Evolutionary conservation across 2,329 filamentous ascomycete genomes (phyloP).

Genomic region (Talaromyces verruculosus): DNA sequence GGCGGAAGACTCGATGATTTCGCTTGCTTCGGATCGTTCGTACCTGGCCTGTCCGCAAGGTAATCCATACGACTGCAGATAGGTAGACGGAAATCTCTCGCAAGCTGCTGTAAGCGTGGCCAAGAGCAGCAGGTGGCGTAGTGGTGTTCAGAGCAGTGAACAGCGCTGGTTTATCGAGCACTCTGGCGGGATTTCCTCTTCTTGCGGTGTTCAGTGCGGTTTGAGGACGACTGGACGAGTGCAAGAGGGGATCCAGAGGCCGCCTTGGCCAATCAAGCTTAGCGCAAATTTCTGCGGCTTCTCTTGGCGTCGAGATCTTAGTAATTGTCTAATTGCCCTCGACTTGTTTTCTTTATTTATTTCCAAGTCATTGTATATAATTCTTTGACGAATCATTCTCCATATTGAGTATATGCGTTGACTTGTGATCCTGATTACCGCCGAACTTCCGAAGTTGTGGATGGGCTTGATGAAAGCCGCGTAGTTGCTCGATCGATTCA

Average conservation of each 20-base stretch:
- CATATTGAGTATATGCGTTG: not conserved
- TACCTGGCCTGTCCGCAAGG: slow-evolving; percentile 15
- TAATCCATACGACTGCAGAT: not conserved
- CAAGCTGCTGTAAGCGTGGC: not conserved
- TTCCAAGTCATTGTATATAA: not conserved
- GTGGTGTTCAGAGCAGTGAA: slow-evolving; percentile 19
- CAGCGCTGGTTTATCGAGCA: slow-evolving; percentile 25
- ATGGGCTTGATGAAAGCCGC: slow-evolving; percentile 10
- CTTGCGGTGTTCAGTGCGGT: slow-evolving; percentile 19
- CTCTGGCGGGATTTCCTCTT: slow-evolving; percentile 25
- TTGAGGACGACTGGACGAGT: slow-evolving; percentile 23
- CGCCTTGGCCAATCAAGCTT: slow-evolving; percentile 29
- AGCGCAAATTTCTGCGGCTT: slow-evolving; percentile 24
- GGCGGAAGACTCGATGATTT: not conserved
- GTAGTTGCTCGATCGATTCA: slow-evolving; percentile 6
- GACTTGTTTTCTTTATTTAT: not conserved
- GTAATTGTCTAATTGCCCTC: slow-evolving; percentile 2
- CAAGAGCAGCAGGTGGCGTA: not conserved
- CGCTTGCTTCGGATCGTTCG: slow-evolving; percentile 15
- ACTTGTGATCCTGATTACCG: not conserved
- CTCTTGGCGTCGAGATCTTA: slow-evolving; percentile 27
- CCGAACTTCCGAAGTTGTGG: not conserved
- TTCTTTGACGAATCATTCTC: not conserved
- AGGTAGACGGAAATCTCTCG: not conserved
- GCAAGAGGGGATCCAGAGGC: slow-evolving; percentile 28